phyloP scores from a whole-genome alignment of 768 basidiomycete genomes.

The Mycena vitilis region DNA sequence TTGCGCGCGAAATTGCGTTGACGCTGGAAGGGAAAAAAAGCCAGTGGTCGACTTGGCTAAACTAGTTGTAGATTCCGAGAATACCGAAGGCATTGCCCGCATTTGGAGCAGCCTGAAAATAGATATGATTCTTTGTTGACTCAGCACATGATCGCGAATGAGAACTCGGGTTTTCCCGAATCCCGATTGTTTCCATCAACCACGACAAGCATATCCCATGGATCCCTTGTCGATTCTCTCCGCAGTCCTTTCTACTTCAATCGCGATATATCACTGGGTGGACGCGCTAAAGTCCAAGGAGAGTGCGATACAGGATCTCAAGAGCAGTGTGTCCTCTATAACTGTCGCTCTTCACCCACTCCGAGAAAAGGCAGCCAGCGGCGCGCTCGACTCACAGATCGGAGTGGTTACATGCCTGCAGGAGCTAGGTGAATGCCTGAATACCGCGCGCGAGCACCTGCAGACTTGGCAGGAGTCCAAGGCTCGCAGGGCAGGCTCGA shows the following conservation, averaged over 20 bases:
- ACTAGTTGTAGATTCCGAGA: background rate
- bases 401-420: conserved; percentile 25
- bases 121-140: too few species aligned
- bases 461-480: conserved; percentile 28
- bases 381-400: conserved; percentile 17
- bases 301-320: conserved; percentile 20
- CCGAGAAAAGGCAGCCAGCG: conserved; percentile 18
- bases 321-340: conserved; percentile 10
- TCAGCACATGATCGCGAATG: too few species aligned
- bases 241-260: conserved; percentile 25
- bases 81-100: too few species aligned
- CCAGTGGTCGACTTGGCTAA: conserved; percentile 64
- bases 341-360: conserved; percentile 22
- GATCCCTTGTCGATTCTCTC: conserved; percentile 28
- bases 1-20: conserved; percentile 64
- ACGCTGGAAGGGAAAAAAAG: conserved; percentile 57
- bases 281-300: conserved; percentile 22
- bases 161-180: too few species aligned
- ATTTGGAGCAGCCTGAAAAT: too few species aligned
- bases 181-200: background rate
- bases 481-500: conserved; percentile 2
- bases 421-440: conserved; percentile 15
- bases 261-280: conserved; percentile 19
- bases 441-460: conserved; percentile 15
- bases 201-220: conserved; percentile 2